These are phyloP conservation scores for Pulveroboletus sp. DNA, from an alignment of 768 basidiomycete genomes.

Conservation along the genomic window DNA sequence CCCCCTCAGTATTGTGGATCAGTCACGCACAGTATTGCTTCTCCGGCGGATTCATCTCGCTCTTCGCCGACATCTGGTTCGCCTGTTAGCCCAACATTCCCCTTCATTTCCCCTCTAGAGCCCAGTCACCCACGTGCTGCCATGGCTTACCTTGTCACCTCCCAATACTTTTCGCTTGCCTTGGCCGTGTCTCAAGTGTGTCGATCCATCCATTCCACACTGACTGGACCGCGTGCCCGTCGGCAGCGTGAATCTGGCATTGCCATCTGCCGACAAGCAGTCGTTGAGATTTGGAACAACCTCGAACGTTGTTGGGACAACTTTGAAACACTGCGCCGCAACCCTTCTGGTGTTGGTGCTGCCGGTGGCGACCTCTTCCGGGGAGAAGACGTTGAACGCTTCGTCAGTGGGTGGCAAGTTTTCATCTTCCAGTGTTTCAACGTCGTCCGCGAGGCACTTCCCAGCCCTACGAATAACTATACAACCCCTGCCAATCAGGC, in stretches of 20 bases:
- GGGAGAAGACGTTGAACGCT: constrained; percentile 57
- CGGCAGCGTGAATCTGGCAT: constrained; percentile 50
- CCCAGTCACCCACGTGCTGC: constrained; percentile 32
- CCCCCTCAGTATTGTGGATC: constrained; percentile 38
- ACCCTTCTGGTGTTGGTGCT: constrained; percentile 40
- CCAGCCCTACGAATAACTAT: constrained; percentile 36
- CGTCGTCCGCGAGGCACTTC: constrained; percentile 77
- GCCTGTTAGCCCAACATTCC: constrained; percentile 20
- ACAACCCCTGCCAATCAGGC: constrained; percentile 45
- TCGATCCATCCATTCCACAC: constrained; percentile 68
- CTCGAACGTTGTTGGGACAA: constrained; percentile 84
- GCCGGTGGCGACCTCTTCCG: constrained; percentile 35
- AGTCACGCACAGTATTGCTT: constrained; percentile 26
- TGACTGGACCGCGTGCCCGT: constrained; percentile 79
- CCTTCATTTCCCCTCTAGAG: constrained; percentile 23
- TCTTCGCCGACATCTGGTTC: constrained; percentile 31
- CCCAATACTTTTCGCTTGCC: constrained; percentile 64
- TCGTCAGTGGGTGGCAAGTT: constrained; percentile 86
- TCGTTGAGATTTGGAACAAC: constrained; percentile 82
- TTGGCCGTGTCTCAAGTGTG: constrained; percentile 76
- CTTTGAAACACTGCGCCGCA: constrained; percentile 61
- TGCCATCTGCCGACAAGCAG: constrained; percentile 54
- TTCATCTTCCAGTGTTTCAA: constrained; percentile 93
- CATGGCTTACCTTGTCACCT: constrained; percentile 50
- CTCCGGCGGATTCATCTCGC: constrained; percentile 33